Conservation (phyloP, 129 eudicot species). For the Chrysanthemum seticuspe region DNA sequence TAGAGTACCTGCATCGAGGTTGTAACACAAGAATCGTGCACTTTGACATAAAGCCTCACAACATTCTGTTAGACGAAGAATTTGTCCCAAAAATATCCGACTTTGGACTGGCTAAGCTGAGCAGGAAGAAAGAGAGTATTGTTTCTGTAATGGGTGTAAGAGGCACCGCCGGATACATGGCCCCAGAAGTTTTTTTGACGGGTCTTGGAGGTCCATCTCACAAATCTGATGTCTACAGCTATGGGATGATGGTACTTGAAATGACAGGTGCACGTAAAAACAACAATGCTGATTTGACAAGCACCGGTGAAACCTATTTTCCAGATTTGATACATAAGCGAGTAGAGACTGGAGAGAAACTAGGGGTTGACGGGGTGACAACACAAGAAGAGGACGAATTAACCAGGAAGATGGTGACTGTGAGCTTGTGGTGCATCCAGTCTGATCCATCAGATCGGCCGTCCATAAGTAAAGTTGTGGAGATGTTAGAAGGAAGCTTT, state of each 20-base stretch:
- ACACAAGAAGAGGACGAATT: constrained; percentile 34
- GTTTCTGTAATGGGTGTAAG: constrained; percentile 31
- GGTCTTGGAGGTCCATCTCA: constrained; percentile 44
- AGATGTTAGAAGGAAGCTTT: constrained; percentile 17
- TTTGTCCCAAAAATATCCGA: constrained; percentile 54
- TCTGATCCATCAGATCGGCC: constrained; percentile 29
- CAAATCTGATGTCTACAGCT: constrained; percentile 60
- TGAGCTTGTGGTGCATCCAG: constrained; percentile 64
- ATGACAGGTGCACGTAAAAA: constrained; percentile 26
- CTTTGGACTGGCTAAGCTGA: constrained; percentile 49
- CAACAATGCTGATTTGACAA: not conserved
- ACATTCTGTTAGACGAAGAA: constrained; percentile 44
- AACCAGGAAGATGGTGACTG: constrained; percentile 48
- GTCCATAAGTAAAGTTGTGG: constrained; percentile 4
- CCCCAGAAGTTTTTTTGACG: constrained; percentile 31
- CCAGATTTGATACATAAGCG: constrained; percentile 52
- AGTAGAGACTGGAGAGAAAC: constrained; percentile 17
- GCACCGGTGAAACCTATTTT: constrained; percentile 37
- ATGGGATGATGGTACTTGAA: constrained; percentile 48
- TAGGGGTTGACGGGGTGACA: not conserved
- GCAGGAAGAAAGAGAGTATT: constrained; percentile 32
- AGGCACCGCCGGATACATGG: constrained; percentile 43
- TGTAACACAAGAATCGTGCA: constrained; percentile 49
- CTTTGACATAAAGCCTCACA: constrained; percentile 54
- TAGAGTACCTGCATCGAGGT: constrained; percentile 49